phyloP scores from a whole-genome alignment of 163 green algal species.

The Scenedesmus sp. region DNA sequence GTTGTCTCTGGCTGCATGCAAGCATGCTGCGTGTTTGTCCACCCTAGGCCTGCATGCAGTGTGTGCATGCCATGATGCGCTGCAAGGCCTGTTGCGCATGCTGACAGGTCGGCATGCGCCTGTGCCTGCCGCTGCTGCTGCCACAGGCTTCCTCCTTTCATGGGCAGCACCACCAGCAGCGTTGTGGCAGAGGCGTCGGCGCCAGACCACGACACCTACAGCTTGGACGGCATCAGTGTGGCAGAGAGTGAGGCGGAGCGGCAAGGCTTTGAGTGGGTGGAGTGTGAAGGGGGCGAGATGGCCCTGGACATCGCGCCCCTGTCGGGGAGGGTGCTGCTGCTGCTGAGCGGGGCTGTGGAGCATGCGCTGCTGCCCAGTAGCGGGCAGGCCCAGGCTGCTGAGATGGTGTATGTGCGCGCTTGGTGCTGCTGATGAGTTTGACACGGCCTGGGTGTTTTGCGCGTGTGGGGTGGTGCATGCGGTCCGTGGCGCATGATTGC shows the following conservation, averaged over 20 bases:
- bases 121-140: not conserved
- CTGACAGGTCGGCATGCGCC: not conserved
- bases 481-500: no score
- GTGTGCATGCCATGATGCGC: not conserved
- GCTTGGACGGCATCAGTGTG: conserved; percentile 52
- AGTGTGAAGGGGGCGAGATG: conserved; percentile 66
- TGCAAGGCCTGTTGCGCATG: not conserved
- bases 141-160: conserved; percentile 21
- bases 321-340: conserved; percentile 68
- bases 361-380: conserved; percentile 67
- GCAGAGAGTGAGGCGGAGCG: conserved; percentile 47
- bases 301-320: conserved; percentile 71
- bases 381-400: conserved; percentile 31
- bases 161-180: conserved; percentile 65
- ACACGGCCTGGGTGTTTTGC: not conserved
- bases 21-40: not conserved
- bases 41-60: no score
- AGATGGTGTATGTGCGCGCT: conserved; percentile 63
- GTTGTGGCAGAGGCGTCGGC: conserved; percentile 61
- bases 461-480: no score
- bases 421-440: conserved; percentile 67
- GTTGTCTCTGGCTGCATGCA: not conserved
- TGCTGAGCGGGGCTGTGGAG: conserved; percentile 78
- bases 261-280: conserved; percentile 49
- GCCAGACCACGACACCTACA: conserved; percentile 48